These are phyloP conservation scores for Sicyos edulis DNA, from an alignment of 306 rosid genomes.

Conservation along the genomic window DNA sequence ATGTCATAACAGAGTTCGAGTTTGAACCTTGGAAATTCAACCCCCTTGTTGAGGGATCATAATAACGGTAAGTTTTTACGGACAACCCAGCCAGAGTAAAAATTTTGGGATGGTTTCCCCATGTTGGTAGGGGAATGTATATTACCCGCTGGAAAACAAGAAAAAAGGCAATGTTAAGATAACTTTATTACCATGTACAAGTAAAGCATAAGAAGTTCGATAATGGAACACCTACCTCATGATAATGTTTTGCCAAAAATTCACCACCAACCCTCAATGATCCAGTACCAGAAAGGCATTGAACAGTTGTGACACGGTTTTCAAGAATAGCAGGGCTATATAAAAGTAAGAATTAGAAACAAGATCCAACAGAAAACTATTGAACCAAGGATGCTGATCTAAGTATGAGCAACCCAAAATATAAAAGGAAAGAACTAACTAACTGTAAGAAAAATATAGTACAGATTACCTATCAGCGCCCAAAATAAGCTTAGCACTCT, in stretches of 20 bases:
- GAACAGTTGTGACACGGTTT: constrained; percentile 80
- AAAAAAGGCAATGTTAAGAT: constrained; percentile 7
- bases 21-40: constrained; percentile 76
- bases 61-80: constrained; percentile 76
- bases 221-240: constrained; percentile 47
- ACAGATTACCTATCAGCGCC: constrained; percentile 74
- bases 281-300: constrained; percentile 96
- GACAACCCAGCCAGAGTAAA: constrained; percentile 75
- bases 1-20: neutral
- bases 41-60: constrained; percentile 92
- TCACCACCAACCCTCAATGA: constrained; percentile 97
- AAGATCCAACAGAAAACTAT: neutral
- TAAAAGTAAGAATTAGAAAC: constrained; percentile 19
- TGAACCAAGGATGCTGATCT: neutral
- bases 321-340: constrained; percentile 80
- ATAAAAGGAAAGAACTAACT: neutral
- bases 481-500: constrained; percentile 89
- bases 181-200: neutral
- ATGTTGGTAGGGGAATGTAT: constrained; percentile 84
- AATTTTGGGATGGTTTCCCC: constrained; percentile 92
- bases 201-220: neutral
- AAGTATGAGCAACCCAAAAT: neutral
- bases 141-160: constrained; percentile 56
- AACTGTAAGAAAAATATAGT: neutral
- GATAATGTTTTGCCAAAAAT: constrained; percentile 85